Base-by-base conservation (phyloP, 2,329 filamentous ascomycete species). In the Hirsutella rhossiliensis region DNA sequence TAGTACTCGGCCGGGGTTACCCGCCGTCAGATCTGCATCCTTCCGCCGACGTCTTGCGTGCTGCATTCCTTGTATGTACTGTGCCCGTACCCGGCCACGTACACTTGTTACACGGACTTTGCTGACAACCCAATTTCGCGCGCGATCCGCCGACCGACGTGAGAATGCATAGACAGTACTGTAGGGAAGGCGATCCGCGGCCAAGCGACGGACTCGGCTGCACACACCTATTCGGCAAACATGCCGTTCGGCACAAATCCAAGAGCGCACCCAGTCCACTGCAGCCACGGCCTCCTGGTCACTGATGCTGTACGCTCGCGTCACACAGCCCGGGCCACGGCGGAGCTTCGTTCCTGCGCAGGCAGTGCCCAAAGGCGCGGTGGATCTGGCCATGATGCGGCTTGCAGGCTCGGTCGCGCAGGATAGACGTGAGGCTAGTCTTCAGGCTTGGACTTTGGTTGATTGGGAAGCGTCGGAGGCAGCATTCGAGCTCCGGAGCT, bases 11-110 rank as follows among this genome's bases (percentile, higher is more conserved):
- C 29, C 30, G 38, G 43, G 43, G 30, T 37, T 41, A 37, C 38
- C 43, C 43, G 43, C 43, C 43, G 43, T 44, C 38, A 44, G 38
- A 44, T 37, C 43, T 44, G 43, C 43, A 41, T 38, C 43, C 43
- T 41, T 9, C 43, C 39, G 43, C 38, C 17, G 15, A 37, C n/a
- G 9, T 15, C n/a, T 17, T 17, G 34, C 28, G 27, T 3, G 34
- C 34, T 17, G 9, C 34, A 13, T 9, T n/a, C 18, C 17, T 6
- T 32, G 27, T 19, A 38, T 7, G 23, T 5, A 15, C 34, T 31
- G 27, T 41, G 12, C 43, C 12, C 20, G 18, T 29, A 29, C 31
- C 30, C 38, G 19, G 18, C 31, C 31, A 31, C 39, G 39, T 41
- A 45, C 23, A 40, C 40, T 41, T 13, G 43, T 44, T 41, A 38